Evolutionary conservation across 2,329 filamentous ascomycete species (phyloP).

Genomic region (Xylaria sp.): DNA sequence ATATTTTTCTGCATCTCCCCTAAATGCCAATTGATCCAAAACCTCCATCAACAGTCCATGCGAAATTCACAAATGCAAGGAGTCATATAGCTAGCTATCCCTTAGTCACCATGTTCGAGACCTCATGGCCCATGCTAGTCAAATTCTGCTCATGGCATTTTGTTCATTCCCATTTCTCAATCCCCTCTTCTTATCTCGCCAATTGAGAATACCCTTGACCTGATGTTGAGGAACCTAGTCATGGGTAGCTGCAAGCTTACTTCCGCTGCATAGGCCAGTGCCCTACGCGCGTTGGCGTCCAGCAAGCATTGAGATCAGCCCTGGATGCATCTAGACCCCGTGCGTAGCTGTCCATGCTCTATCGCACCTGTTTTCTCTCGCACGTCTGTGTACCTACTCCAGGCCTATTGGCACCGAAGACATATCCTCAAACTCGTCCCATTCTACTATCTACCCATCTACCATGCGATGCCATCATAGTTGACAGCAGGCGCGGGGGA

Average conservation of each 20-base stretch:
- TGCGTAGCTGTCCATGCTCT: neutral
- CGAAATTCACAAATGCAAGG: conserved; percentile 10
- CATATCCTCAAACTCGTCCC: neutral
- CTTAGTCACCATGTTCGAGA: conserved; percentile 20
- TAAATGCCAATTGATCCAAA: conserved; percentile 26
- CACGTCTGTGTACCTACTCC: neutral
- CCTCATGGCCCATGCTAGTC: conserved; percentile 5
- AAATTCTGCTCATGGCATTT: conserved; percentile 32
- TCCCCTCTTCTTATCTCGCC: conserved; percentile 29
- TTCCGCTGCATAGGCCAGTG: neutral
- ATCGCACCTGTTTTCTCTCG: neutral
- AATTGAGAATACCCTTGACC: conserved; percentile 25
- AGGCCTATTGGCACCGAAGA: neutral
- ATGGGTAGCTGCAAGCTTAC: conserved; percentile 12
- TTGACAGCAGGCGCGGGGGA: neutral
- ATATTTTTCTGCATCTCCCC: conserved; percentile 20
- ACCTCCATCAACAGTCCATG: conserved; percentile 18
- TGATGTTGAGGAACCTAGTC: neutral
- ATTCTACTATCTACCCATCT: neutral
- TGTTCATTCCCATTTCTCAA: conserved; percentile 31
- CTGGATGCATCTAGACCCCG: conserved; percentile 1
- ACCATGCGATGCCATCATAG: neutral
- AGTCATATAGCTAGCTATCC: neutral
- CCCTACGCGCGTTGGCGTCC: neutral
- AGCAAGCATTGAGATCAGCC: conserved; percentile 1